These are phyloP conservation scores for Rhododendron henanense DNA, from an alignment of 148 eudicot species.

Conservation along the genomic window DNA sequence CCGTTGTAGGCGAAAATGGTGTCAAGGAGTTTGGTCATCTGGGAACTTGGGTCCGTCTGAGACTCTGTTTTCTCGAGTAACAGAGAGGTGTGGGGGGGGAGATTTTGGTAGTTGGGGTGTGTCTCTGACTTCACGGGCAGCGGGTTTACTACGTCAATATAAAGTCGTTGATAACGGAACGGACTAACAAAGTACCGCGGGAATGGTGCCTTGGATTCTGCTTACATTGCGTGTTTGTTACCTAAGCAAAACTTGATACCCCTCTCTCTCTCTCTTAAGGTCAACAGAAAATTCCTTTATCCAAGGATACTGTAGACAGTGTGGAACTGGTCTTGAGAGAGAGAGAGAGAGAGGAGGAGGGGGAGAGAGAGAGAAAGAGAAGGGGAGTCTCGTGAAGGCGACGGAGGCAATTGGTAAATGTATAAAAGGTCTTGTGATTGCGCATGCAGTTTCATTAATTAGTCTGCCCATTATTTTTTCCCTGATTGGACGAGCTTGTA, in stretches of 20 bases:
- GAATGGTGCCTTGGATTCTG: slow-evolving; percentile 7
- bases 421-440: not conserved
- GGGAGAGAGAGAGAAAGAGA: not conserved
- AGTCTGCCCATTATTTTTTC: not conserved
- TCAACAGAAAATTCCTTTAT: slow-evolving; percentile 16
- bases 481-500: not conserved
- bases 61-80: not conserved
- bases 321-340: too few species aligned
- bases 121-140: not conserved
- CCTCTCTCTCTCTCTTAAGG: not conserved
- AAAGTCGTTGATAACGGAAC: slow-evolving; percentile 17
- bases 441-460: not conserved
- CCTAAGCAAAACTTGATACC: not conserved
- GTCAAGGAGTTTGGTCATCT: slow-evolving; percentile 14
- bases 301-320: slow-evolving; percentile 13
- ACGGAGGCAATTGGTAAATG: slow-evolving; percentile 43
- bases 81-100: not conserved
- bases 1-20: slow-evolving; percentile 36
- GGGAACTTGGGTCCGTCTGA: not conserved
- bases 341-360: slow-evolving; percentile 6
- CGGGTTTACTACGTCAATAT: slow-evolving; percentile 16
- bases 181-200: slow-evolving; percentile 16
- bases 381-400: slow-evolving; percentile 56
- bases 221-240: slow-evolving; percentile 18
- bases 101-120: not conserved